Percentiles rank a stretch among this genome's conserved stretches.
Evolutionary conservation across 2,329 filamentous ascomycete genomes (phyloP).

Genomic region (Chaetomiaceae sp.): DNA sequence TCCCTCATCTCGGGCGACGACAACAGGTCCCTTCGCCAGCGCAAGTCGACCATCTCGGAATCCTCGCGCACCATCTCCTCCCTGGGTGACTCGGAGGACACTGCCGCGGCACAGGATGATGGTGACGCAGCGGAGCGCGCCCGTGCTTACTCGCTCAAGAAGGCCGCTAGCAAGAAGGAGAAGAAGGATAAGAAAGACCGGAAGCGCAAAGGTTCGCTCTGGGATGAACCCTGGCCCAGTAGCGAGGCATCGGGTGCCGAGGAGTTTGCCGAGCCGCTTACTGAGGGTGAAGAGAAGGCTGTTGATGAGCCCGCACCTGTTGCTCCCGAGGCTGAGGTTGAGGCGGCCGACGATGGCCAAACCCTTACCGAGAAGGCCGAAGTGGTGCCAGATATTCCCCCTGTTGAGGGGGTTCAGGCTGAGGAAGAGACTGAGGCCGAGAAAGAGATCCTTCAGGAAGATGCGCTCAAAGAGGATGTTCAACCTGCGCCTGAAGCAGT

Average conservation of each 20-base stretch:
- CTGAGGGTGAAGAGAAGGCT: constrained; percentile 12
- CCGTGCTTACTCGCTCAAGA: constrained; percentile 16
- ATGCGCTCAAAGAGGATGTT: background rate
- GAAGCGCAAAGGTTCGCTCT: constrained; percentile 1
- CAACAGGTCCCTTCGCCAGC: background rate
- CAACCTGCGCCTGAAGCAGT: background rate
- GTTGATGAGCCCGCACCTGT: constrained; percentile 17
- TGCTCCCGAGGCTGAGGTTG: constrained; percentile 6
- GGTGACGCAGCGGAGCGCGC: background rate
- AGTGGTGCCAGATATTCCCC: constrained; percentile 3
- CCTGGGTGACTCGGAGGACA: background rate
- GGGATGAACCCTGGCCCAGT: constrained; percentile 18
- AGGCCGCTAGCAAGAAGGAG: constrained; percentile 26
- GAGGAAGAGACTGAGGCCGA: constrained; percentile 10
- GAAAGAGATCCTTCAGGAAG: background rate
- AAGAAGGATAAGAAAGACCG: constrained; percentile 18
- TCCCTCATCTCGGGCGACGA: constrained; percentile 12
- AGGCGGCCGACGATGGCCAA: constrained; percentile 12
- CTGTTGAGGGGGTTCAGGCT: constrained; percentile 7
- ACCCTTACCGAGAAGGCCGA: constrained; percentile 3
- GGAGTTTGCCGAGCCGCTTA: constrained; percentile 4
- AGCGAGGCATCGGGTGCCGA: constrained; percentile 16
- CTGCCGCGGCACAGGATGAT: constrained; percentile 6
- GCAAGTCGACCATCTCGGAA: constrained; percentile 14
- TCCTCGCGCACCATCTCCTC: constrained; percentile 9